These are phyloP conservation scores for Leavenworthia alabamica DNA, from an alignment of 345 rosid genomes.

Conservation along the genomic window DNA sequence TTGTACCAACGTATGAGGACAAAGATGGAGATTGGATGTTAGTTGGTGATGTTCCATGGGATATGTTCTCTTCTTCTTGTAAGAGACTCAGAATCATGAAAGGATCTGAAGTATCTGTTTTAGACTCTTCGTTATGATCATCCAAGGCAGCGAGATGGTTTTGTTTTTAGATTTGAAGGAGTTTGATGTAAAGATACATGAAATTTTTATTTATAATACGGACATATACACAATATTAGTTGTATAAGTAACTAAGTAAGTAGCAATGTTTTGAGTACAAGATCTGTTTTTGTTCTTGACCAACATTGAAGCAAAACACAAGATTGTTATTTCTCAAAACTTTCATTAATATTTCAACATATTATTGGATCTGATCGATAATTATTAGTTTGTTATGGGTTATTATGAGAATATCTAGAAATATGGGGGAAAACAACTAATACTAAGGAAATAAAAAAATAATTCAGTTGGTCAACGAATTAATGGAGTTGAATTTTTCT, in stretches of 20 bases:
- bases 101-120: conserved; percentile 44
- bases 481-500: too few relatives aligned
- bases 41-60: conserved; percentile 87
- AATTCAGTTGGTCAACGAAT: too few relatives aligned
- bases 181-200: conserved; percentile 30
- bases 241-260: too few relatives aligned
- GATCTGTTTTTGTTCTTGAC: too few relatives aligned
- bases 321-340: too few relatives aligned
- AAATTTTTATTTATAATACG: conserved; percentile 13
- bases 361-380: too few relatives aligned
- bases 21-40: conserved; percentile 84
- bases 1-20: conserved; percentile 67
- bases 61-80: conserved; percentile 52
- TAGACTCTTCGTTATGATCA: conserved; percentile 24
- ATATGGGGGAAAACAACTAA: too few relatives aligned
- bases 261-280: background rate
- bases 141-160: background rate
- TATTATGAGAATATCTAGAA: too few relatives aligned
- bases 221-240: background rate
- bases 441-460: too few relatives aligned
- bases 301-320: background rate
- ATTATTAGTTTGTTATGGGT: too few relatives aligned
- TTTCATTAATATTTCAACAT: too few relatives aligned
- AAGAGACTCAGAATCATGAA: conserved; percentile 54
- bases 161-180: background rate